Conservation (phyloP, 2,329 filamentous ascomycete genomes). For the Fusarium irregulare region DNA sequence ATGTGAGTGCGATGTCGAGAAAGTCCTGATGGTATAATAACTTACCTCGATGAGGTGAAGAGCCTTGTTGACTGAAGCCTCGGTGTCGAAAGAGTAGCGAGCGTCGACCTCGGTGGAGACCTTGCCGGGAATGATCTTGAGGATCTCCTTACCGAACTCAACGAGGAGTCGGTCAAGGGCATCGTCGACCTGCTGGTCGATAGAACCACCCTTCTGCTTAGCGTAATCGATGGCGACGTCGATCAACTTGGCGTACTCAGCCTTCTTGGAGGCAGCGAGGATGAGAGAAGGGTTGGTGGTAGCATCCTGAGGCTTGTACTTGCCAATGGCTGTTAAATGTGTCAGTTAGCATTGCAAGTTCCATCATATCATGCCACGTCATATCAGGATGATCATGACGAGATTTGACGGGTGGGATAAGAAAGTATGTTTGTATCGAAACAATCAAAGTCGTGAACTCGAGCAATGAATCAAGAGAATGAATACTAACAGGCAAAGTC, state of each 20-base stretch:
- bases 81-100: conserved; percentile 92
- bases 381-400: conserved; percentile 23
- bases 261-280: conserved; percentile 97
- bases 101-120: conserved; percentile 99
- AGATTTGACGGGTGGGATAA: conserved; percentile 1
- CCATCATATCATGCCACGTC: conserved; percentile 27
- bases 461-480: conserved; percentile 17
- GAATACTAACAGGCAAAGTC: conserved; percentile 79
- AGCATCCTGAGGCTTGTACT: conserved; percentile 99
- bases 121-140: conserved; percentile 96
- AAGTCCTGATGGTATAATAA: background rate
- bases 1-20: conserved; percentile 23
- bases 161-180: conserved; percentile 95
- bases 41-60: conserved; percentile 94
- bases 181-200: conserved; percentile 87
- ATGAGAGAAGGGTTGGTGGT: conserved; percentile 99
- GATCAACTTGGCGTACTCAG: conserved; percentile 93
- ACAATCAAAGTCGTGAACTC: conserved; percentile 9
- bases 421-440: background rate
- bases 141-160: conserved; percentile 97
- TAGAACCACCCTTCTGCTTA: conserved; percentile 75
- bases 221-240: conserved; percentile 86
- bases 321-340: conserved; percentile 81
- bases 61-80: conserved; percentile 94
- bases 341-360: conserved; percentile 40